These are phyloP conservation scores for Pythium plurisporium DNA, from an alignment of 352 stramenopile genomes.

Conservation along the genomic window DNA sequence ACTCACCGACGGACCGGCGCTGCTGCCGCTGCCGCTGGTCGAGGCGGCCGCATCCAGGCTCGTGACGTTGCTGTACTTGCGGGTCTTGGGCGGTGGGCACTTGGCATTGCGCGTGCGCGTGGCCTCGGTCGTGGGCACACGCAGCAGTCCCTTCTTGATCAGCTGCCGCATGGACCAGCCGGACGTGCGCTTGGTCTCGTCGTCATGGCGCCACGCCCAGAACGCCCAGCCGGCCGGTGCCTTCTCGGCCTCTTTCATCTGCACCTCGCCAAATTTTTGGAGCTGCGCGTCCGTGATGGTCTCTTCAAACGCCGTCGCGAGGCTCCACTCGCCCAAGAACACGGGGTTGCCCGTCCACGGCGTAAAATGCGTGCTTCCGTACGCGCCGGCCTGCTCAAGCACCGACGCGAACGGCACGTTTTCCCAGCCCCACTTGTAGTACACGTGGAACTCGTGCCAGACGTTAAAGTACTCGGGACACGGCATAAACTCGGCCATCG, in stretches of 20 bases:
- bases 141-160: conserved; percentile 17
- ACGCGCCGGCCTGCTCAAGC: conserved; percentile 12
- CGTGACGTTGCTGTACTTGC: conserved; percentile 10
- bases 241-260: conserved; percentile 27
- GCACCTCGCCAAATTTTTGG: conserved; percentile 25
- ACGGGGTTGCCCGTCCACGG: conserved; percentile 32
- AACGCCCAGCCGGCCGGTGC: conserved; percentile 19
- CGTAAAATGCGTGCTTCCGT: conserved; percentile 17
- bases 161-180: conserved; percentile 26
- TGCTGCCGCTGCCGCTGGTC: background rate
- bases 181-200: conserved; percentile 16
- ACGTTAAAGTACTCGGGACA: conserved; percentile 41
- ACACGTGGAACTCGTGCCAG: conserved; percentile 56
- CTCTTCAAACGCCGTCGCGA: conserved; percentile 28
- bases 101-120: conserved; percentile 12
- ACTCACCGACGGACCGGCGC: background rate
- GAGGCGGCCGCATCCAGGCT: no score
- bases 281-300: conserved; percentile 29
- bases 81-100: conserved; percentile 12
- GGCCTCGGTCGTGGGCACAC: background rate
- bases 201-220: conserved; percentile 23
- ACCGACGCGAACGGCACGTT: conserved; percentile 16
- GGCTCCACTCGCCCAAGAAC: conserved; percentile 55
- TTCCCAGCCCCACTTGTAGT: conserved; percentile 49
- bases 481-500: conserved; percentile 30